These are phyloP conservation scores for Raffaelea arxii DNA, from an alignment of 2,329 filamentous ascomycete genomes.

Conservation along the genomic window DNA sequence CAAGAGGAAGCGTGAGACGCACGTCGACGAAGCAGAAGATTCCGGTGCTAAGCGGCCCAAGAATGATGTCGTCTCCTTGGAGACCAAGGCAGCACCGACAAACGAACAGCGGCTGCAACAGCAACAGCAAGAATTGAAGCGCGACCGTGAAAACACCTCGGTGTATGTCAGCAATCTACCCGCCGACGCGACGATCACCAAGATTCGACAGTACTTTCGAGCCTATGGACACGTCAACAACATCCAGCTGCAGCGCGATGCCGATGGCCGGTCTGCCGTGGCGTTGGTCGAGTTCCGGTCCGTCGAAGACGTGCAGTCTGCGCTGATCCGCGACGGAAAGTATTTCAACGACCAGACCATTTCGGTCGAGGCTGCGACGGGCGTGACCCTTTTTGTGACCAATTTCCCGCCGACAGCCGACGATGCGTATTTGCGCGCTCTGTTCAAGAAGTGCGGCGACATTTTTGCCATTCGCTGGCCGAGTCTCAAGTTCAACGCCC, in stretches of 20 bases:
- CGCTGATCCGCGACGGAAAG: slow-evolving; percentile 73
- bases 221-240: slow-evolving; percentile 80
- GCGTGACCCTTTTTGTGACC: slow-evolving; percentile 77
- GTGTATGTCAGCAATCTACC: slow-evolving; percentile 75
- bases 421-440: slow-evolving; percentile 54
- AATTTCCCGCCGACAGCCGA: slow-evolving; percentile 79
- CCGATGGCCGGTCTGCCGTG: slow-evolving; percentile 49
- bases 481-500: slow-evolving; percentile 78
- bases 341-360: slow-evolving; percentile 66
- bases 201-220: slow-evolving; percentile 80
- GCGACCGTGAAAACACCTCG: slow-evolving; percentile 85
- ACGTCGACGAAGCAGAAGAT: slow-evolving; percentile 38
- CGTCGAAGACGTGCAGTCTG: slow-evolving; percentile 70
- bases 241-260: slow-evolving; percentile 57
- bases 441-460: slow-evolving; percentile 69
- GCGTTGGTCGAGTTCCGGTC: slow-evolving; percentile 80
- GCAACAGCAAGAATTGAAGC: slow-evolving; percentile 41
- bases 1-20: slow-evolving; percentile 69
- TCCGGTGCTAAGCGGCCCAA: slow-evolving; percentile 58
- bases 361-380: slow-evolving; percentile 62
- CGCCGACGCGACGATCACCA: slow-evolving; percentile 55
- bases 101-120: slow-evolving; percentile 9
- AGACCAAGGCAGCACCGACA: slow-evolving; percentile 15
- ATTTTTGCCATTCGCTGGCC: slow-evolving; percentile 83
- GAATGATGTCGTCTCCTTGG: slow-evolving; percentile 22